Conservation (phyloP, 1,284 basidiomycete species). For the Cryptococcus neoformans region DNA sequence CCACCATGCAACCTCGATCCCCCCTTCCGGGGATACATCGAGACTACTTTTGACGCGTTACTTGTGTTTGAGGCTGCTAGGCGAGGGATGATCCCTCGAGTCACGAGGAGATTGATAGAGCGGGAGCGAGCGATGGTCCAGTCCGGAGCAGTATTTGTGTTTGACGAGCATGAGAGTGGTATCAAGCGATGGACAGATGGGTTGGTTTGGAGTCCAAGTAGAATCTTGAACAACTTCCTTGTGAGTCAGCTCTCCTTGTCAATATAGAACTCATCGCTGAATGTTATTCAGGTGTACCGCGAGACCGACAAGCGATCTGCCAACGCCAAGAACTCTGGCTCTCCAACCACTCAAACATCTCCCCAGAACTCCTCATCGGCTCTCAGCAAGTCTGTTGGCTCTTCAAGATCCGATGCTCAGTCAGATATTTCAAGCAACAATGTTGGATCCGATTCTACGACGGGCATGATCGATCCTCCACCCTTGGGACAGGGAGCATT, state of each 20-base stretch:
- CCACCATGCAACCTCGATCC: constrained; percentile 60
- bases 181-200: constrained; percentile 99
- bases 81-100: constrained; percentile 82
- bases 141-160: constrained; percentile 93
- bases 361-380: neutral
- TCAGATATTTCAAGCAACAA: too few species aligned
- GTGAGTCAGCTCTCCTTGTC: constrained; percentile 37
- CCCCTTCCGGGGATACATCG: constrained; percentile 89
- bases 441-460: too few species aligned
- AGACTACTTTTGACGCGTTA: constrained; percentile 90
- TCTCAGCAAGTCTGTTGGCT: neutral
- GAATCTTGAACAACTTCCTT: constrained; percentile 85
- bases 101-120: constrained; percentile 91
- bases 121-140: constrained; percentile 89
- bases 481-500: constrained; percentile 32
- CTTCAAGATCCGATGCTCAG: too few species aligned
- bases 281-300: constrained; percentile 62
- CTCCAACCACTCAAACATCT: too few species aligned
- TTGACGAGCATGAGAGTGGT: constrained; percentile 94
- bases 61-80: constrained; percentile 93
- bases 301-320: constrained; percentile 72
- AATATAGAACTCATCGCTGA: too few species aligned
- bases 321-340: neutral
- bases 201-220: constrained; percentile 71
- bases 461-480: constrained; percentile 1